Evolutionary conservation across 768 basidiomycete genomes (phyloP).

Genomic region (Suillus clintonianus): DNA sequence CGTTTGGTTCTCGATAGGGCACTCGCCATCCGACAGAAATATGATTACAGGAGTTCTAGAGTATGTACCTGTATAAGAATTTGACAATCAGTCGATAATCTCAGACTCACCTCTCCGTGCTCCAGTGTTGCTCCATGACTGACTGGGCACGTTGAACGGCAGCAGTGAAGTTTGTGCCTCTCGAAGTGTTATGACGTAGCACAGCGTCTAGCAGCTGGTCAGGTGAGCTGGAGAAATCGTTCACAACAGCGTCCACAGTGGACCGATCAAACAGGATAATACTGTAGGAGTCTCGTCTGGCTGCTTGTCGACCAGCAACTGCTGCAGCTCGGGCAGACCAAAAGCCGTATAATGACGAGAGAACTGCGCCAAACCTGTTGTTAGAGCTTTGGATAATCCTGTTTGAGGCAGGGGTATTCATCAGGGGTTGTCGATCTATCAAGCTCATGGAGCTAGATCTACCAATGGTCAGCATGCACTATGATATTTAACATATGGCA

Average conservation of each 20-base stretch:
- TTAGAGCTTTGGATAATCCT: slow-evolving; percentile 38
- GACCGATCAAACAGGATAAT: slow-evolving; percentile 46
- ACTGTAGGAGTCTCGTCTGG: slow-evolving; percentile 56
- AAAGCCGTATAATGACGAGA: slow-evolving; percentile 54
- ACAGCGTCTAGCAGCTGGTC: slow-evolving; percentile 44
- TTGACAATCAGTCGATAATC: neutral
- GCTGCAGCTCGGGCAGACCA: slow-evolving; percentile 54
- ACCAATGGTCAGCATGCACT: neutral
- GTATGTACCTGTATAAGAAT: slow-evolving; percentile 23
- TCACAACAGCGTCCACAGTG: slow-evolving; percentile 29
- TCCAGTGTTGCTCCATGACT: slow-evolving; percentile 51
- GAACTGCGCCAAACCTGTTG: slow-evolving; percentile 60
- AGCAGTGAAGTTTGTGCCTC: slow-evolving; percentile 45
- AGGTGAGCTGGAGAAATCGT: slow-evolving; percentile 50
- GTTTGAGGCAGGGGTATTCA: slow-evolving; percentile 41
- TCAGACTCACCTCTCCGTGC: slow-evolving; percentile 43
- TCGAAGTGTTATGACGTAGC: slow-evolving; percentile 28
- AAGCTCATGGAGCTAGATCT: slow-evolving; percentile 54
- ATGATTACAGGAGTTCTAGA: slow-evolving; percentile 40
- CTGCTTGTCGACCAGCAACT: slow-evolving; percentile 24
- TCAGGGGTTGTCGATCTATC: slow-evolving; percentile 45
- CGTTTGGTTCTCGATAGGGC: slow-evolving; percentile 34
- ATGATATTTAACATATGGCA: neutral
- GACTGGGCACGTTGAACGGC: slow-evolving; percentile 40
- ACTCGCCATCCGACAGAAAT: slow-evolving; percentile 59